Evolutionary conservation across 2,329 filamentous ascomycete genomes (phyloP).

Genomic region (Atkinsonella hypoxylon): DNA sequence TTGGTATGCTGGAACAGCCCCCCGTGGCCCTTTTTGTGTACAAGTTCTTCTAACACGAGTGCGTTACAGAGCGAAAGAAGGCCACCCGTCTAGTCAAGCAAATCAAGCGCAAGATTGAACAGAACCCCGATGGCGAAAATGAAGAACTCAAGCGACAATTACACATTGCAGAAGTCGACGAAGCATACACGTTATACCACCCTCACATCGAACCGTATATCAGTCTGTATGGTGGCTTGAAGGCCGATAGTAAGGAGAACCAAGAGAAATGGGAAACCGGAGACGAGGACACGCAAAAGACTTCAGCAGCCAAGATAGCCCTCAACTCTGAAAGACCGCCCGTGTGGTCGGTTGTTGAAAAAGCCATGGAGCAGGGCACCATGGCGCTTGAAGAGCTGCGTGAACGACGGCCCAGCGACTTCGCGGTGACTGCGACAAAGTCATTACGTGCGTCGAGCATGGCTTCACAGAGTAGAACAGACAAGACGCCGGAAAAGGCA

Average conservation of each 20-base stretch:
- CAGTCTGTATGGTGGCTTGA: conserved; percentile 39
- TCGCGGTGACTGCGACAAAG: conserved; percentile 7
- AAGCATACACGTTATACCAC: conserved; percentile 63
- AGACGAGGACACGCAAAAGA: conserved; percentile 23
- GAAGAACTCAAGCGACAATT: conserved; percentile 42
- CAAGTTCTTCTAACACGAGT: neutral
- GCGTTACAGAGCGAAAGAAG: conserved; percentile 53
- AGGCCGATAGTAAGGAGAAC: conserved; percentile 27
- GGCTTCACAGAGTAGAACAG: neutral
- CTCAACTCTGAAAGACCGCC: conserved; percentile 37
- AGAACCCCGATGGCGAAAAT: conserved; percentile 38
- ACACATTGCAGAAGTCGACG: conserved; percentile 60
- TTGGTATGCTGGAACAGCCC: conserved; percentile 39
- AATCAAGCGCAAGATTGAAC: conserved; percentile 44
- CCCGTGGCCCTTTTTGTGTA: neutral
- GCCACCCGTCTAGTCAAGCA: conserved; percentile 55
- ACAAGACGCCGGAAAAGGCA: neutral
- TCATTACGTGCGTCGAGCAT: conserved; percentile 6
- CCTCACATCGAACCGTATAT: conserved; percentile 62
- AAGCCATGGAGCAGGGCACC: conserved; percentile 45
- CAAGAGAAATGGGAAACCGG: conserved; percentile 23
- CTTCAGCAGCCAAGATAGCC: conserved; percentile 29
- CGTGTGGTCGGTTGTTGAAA: conserved; percentile 59
- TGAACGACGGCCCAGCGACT: conserved; percentile 31
- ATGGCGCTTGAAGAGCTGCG: conserved; percentile 40